These are phyloP conservation scores for Pyrenula aspistea DNA, from an alignment of 495 filamentous ascomycete genomes.

Conservation along the genomic window DNA sequence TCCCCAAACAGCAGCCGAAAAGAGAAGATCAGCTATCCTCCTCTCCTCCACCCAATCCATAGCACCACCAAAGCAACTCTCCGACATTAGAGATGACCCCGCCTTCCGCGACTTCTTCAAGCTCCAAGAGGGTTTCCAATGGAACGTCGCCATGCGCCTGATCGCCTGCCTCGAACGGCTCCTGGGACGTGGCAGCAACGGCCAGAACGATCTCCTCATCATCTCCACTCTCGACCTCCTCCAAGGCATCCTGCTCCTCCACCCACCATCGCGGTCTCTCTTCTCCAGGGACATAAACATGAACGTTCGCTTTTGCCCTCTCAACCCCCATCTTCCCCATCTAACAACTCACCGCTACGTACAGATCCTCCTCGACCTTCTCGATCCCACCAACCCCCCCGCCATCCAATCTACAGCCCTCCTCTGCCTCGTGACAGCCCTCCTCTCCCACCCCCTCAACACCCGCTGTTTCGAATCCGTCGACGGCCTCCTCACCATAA, in stretches of 20 bases:
- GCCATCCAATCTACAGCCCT: slow-evolving; percentile 83
- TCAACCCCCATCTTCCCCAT: neutral
- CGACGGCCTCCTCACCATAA: slow-evolving; percentile 90
- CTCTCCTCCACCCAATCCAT: slow-evolving; percentile 13
- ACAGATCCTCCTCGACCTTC: slow-evolving; percentile 78
- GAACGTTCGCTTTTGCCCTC: slow-evolving; percentile 46
- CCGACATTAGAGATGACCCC: slow-evolving; percentile 65
- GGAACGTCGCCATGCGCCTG: slow-evolving; percentile 86
- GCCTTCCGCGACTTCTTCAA: slow-evolving; percentile 96
- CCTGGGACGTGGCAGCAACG: slow-evolving; percentile 65
- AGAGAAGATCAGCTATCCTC: slow-evolving; percentile 26
- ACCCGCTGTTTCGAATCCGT: slow-evolving; percentile 83
- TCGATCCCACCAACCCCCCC: slow-evolving; percentile 84
- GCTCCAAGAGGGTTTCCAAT: slow-evolving; percentile 92
- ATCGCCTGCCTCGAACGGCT: slow-evolving; percentile 80
- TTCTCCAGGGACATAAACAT: slow-evolving; percentile 89
- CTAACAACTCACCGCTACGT: slow-evolving; percentile 3
- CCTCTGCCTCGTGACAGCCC: slow-evolving; percentile 76
- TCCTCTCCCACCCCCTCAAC: slow-evolving; percentile 73
- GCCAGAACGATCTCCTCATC: slow-evolving; percentile 80
- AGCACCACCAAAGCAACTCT: slow-evolving; percentile 50
- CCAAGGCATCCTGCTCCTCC: slow-evolving; percentile 80
- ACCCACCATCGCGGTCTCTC: slow-evolving; percentile 80
- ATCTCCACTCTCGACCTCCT: slow-evolving; percentile 80
- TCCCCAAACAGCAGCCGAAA: slow-evolving; percentile 28